phyloP scores from a whole-genome alignment of 176 grass and related monocot genomes.

The Saccharum spontaneum region DNA sequence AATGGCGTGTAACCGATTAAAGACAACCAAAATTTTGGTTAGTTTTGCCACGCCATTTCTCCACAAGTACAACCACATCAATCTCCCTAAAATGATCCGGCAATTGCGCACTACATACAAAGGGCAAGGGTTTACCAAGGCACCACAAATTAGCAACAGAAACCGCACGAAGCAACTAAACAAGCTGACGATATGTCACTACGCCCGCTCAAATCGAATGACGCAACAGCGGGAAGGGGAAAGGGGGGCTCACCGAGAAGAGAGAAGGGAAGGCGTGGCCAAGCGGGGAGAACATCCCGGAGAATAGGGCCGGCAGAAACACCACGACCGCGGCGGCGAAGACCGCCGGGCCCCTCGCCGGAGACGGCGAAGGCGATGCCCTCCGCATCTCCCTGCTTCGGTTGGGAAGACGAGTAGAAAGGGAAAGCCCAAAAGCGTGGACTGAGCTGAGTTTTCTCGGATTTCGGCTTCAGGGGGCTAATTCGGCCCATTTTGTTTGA shows the following conservation, averaged over 20 bases:
- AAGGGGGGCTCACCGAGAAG: constrained; percentile 58
- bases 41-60: constrained; percentile 11
- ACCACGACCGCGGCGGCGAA: constrained; percentile 38
- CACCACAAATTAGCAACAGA: background rate
- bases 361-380: constrained; percentile 34
- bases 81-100: background rate
- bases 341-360: constrained; percentile 40
- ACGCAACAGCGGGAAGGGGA: background rate
- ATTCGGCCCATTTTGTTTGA: background rate
- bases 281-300: constrained; percentile 55
- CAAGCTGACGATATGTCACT: background rate
- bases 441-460: background rate
- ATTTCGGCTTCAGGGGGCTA: too few species aligned
- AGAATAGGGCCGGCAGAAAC: constrained; percentile 61
- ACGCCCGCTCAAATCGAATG: background rate
- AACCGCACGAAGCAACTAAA: background rate
- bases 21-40: background rate
- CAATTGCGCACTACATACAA: background rate
- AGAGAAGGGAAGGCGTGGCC: constrained; percentile 64
- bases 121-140: background rate
- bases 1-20: background rate
- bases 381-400: constrained; percentile 38
- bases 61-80: background rate
- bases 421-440: constrained; percentile 5
- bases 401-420: background rate